These are phyloP conservation scores for Stipa capillata DNA, from an alignment of 176 grass and related monocot species.

Conservation along the genomic window DNA sequence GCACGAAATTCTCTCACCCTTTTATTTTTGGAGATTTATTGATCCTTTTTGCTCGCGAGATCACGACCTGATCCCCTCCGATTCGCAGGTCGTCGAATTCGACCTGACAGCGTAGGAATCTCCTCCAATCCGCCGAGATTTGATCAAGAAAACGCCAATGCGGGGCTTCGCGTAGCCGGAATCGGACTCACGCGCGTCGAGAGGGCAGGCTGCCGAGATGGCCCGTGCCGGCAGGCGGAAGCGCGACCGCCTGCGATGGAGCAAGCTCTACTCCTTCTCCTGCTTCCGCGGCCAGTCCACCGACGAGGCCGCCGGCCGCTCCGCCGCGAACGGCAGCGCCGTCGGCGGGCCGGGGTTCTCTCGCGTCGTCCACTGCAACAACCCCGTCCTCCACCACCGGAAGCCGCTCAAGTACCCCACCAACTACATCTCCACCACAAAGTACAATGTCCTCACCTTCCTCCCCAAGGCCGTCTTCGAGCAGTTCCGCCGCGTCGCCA, in stretches of 20 bases:
- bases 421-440: constrained; percentile 95
- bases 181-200: not conserved
- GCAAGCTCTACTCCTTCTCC: constrained; percentile 88
- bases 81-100: constrained; percentile 27
- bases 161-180: constrained; percentile 12
- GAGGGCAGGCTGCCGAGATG: constrained; percentile 29
- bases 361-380: constrained; percentile 78
- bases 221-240: constrained; percentile 45
- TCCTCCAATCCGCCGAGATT: not conserved
- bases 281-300: constrained; percentile 39
- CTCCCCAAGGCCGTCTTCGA: constrained; percentile 96
- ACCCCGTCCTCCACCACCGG: constrained; percentile 50
- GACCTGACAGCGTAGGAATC: not conserved
- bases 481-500: constrained; percentile 94
- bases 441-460: constrained; percentile 93
- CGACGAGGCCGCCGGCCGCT: not conserved
- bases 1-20: not conserved
- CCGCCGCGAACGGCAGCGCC: constrained; percentile 15
- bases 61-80: constrained; percentile 23
- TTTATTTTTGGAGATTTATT: not conserved
- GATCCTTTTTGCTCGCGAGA: not conserved
- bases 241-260: constrained; percentile 80
- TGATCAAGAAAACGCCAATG: constrained; percentile 21
- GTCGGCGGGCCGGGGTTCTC: constrained; percentile 75
- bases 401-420: constrained; percentile 76